phyloP scores from a whole-genome alignment of 176 grass and related monocot genomes.

The Zea luxurians region DNA sequence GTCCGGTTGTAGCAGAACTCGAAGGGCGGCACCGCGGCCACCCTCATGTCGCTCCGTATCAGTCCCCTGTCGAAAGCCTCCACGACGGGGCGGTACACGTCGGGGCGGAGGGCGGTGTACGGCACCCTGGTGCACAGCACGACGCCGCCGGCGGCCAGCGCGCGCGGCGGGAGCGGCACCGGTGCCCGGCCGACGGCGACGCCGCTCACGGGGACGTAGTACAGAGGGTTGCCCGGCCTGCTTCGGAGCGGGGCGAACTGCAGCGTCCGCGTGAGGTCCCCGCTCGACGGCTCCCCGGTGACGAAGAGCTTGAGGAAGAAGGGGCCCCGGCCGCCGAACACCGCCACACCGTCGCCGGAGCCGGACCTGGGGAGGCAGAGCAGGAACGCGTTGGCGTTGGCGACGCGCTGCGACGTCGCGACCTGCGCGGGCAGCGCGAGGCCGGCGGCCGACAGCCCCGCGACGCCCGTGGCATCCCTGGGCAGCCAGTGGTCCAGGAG shows the following conservation, averaged over 20 bases:
- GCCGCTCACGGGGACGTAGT: slow-evolving; percentile 8
- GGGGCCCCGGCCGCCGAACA: slow-evolving; percentile 38
- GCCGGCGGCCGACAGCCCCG: slow-evolving; percentile 32
- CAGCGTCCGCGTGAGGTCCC: slow-evolving; percentile 12
- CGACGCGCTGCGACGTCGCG: background rate
- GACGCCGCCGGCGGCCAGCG: slow-evolving; percentile 36
- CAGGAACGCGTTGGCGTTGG: slow-evolving; percentile 37
- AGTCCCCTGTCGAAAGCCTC: slow-evolving; percentile 29
- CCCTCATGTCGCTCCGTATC: background rate
- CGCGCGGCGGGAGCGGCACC: background rate
- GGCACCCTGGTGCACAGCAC: slow-evolving; percentile 33
- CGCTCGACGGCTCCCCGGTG: background rate
- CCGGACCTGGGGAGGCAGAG: slow-evolving; percentile 50
- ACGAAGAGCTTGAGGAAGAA: background rate
- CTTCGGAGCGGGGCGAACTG: slow-evolving; percentile 7
- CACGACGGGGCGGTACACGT: slow-evolving; percentile 49
- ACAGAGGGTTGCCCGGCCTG: slow-evolving; percentile 16
- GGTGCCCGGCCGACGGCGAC: background rate
- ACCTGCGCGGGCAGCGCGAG: slow-evolving; percentile 53
- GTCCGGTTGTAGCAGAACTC: slow-evolving; percentile 29
- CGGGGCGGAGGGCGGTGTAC: slow-evolving; percentile 44
- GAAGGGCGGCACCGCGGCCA: slow-evolving; percentile 17
- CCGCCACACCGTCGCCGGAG: slow-evolving; percentile 27
- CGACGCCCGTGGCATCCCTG: slow-evolving; percentile 21
- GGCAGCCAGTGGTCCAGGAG: slow-evolving; percentile 39